Evolutionary conservation across 768 basidiomycete genomes (phyloP).

Genomic region (Collybia sordida): DNA sequence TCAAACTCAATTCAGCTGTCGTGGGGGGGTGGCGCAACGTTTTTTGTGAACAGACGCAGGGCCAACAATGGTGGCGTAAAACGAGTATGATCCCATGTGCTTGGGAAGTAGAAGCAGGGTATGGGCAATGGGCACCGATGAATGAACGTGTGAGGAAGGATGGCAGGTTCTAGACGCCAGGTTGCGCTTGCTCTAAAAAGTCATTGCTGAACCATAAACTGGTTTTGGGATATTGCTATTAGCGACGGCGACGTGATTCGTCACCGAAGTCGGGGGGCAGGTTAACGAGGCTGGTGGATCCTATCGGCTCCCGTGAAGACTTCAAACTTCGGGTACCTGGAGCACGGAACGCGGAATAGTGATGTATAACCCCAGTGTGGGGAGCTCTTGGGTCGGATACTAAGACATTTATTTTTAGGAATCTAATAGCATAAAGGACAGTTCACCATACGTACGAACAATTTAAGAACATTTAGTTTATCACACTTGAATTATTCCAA

Average conservation of each 20-base stretch:
- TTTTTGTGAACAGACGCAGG: neutral
- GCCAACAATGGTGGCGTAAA: neutral
- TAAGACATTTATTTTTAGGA: neutral
- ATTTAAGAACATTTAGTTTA: too few species aligned
- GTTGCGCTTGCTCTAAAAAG: neutral
- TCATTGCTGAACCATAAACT: too few species aligned
- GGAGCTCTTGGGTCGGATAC: neutral
- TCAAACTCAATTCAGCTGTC: neutral
- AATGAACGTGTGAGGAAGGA: neutral
- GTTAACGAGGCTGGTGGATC: too few species aligned
- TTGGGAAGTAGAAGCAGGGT: constrained; percentile 2
- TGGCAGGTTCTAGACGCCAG: neutral
- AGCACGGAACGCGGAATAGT: neutral
- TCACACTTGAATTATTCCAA: too few species aligned
- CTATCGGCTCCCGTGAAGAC: too few species aligned
- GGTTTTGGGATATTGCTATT: too few species aligned
- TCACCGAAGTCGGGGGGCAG: too few species aligned
- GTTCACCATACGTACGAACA: too few species aligned
- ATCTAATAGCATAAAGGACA: neutral
- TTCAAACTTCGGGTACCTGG: neutral
- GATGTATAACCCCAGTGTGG: neutral
- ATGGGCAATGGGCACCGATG: neutral
- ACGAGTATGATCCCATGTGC: neutral
- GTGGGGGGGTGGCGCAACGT: neutral
- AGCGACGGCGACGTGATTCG: too few species aligned